phyloP scores from a whole-genome alignment of 106 monocot genomes.

The Xerophyta viscosa region DNA sequence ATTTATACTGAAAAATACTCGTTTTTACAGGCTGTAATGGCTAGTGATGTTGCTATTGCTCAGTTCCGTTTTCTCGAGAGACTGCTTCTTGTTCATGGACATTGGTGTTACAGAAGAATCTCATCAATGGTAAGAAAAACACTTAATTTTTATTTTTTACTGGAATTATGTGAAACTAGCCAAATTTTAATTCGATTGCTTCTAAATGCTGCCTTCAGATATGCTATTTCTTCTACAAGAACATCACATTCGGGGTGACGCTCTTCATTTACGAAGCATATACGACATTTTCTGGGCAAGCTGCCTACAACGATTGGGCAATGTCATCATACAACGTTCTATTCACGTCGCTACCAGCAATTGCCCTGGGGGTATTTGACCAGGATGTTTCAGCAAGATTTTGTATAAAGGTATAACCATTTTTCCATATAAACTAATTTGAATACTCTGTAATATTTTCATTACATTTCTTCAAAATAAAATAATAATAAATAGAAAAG shows the following conservation, averaged over 20 bases:
- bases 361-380: constrained; percentile 92
- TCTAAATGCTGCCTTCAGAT: constrained; percentile 34
- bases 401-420: constrained; percentile 62
- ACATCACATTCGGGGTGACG: constrained; percentile 77
- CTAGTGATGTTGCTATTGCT: constrained; percentile 65
- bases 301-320: constrained; percentile 86
- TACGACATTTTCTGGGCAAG: constrained; percentile 74
- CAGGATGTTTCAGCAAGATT: constrained; percentile 90
- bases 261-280: constrained; percentile 78
- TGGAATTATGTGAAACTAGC: not conserved
- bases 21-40: constrained; percentile 75
- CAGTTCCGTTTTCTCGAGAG: constrained; percentile 82
- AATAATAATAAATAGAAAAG: no score
- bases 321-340: constrained; percentile 78
- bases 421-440: not conserved
- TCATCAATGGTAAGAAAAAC: constrained; percentile 77
- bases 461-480: not conserved
- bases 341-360: constrained; percentile 90
- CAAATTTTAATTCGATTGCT: no score
- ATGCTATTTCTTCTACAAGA: constrained; percentile 99
- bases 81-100: constrained; percentile 78
- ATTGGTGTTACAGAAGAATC: constrained; percentile 92
- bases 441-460: not conserved
- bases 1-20: not conserved
- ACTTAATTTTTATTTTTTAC: not conserved